Conservation (phyloP, 2,329 filamentous ascomycete species). For the Aspergillus costaricaensis region DNA sequence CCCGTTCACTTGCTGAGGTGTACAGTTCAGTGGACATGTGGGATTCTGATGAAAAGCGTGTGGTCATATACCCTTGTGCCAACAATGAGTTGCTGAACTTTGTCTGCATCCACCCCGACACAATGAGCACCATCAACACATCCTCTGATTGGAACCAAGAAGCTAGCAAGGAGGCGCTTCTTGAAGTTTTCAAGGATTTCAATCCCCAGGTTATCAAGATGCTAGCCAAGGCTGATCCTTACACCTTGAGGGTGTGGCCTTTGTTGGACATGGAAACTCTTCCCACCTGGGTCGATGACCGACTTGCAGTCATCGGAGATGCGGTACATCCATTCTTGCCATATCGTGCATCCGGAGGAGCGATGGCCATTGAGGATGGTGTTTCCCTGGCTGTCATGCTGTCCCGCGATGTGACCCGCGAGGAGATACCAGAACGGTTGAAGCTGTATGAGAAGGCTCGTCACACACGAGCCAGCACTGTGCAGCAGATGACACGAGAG, state of each 20-base stretch:
- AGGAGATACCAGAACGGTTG: constrained; percentile 58
- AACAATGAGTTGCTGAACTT: constrained; percentile 54
- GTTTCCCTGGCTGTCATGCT: constrained; percentile 61
- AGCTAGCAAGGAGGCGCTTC: constrained; percentile 27
- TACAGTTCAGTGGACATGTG: constrained; percentile 49
- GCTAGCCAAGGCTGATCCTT: constrained; percentile 45
- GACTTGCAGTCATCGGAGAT: constrained; percentile 63
- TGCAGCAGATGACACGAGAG: constrained; percentile 61
- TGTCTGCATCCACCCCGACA: constrained; percentile 54
- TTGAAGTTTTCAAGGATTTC: constrained; percentile 43
- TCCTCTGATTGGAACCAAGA: constrained; percentile 38
- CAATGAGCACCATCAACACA: constrained; percentile 39
- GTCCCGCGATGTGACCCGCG: constrained; percentile 44
- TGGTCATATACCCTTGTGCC: constrained; percentile 52
- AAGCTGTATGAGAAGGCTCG: constrained; percentile 62
- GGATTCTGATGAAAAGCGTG: constrained; percentile 45
- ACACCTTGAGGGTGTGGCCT: constrained; percentile 58
- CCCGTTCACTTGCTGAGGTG: constrained; percentile 38
- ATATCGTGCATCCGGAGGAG: constrained; percentile 64
- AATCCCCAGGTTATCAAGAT: constrained; percentile 42
- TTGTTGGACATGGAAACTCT: constrained; percentile 64
- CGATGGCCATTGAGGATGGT: constrained; percentile 67
- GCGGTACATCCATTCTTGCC: constrained; percentile 70
- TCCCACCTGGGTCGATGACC: constrained; percentile 56
- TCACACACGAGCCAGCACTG: constrained; percentile 57